A percentile compares a stretch with the other conserved stretches of the same genome.
phyloP scores from a whole-genome alignment of 2,329 filamentous ascomycete species.

The Fusarium abutilonis region DNA sequence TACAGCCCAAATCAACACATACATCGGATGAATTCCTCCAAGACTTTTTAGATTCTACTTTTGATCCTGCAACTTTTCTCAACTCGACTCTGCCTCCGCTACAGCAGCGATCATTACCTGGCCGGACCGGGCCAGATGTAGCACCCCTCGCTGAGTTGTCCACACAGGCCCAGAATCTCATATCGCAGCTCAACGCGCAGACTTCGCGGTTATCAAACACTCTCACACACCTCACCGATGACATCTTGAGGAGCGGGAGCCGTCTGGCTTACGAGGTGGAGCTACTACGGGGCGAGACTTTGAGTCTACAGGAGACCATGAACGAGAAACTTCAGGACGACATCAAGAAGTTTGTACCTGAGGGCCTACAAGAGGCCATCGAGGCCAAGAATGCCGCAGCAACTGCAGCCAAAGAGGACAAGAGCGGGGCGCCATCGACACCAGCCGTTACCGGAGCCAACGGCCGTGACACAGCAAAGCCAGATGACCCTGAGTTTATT shows the following conservation, averaged over 20 bases:
- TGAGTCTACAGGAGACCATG: conserved; percentile 81
- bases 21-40: conserved; percentile 76
- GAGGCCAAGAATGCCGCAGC: conserved; percentile 40
- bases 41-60: conserved; percentile 78
- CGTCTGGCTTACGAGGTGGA: conserved; percentile 95
- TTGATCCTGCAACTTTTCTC: conserved; percentile 86
- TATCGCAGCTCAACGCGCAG: conserved; percentile 88
- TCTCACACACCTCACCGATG: conserved; percentile 90
- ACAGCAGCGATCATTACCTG: conserved; percentile 53
- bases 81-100: conserved; percentile 81
- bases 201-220: conserved; percentile 83
- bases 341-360: conserved; percentile 75
- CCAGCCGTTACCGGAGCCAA: conserved; percentile 11
- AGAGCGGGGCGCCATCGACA: conserved; percentile 39
- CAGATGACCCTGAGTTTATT: conserved; percentile 72
- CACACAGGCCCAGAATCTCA: conserved; percentile 80
- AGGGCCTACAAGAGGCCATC: conserved; percentile 53
- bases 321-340: conserved; percentile 77
- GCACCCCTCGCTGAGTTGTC: conserved; percentile 80
- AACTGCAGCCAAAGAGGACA: conserved; percentile 31
- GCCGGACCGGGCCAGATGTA: conserved; percentile 45
- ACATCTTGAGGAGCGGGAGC: conserved; percentile 89
- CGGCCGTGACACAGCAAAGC: conserved; percentile 24
- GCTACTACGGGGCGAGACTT: conserved; percentile 85
- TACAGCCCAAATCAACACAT: conserved; percentile 66